These are phyloP conservation scores for Vanderwaltozyma tropicalis DNA, from an alignment of 805 yeast species.

Conservation along the genomic window DNA sequence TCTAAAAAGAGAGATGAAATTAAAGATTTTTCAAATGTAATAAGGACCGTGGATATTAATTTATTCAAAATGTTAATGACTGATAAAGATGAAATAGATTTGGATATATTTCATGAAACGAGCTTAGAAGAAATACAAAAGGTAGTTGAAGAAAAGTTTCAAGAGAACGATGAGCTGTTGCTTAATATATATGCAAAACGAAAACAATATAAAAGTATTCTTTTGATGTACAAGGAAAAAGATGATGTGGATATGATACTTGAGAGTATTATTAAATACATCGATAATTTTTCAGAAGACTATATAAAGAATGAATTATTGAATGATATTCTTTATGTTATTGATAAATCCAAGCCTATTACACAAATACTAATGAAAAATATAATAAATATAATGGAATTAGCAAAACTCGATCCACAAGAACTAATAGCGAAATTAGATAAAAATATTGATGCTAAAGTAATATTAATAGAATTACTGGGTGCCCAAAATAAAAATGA, in stretches of 20 bases:
- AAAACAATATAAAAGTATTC: slow-evolving; percentile 7
- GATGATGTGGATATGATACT: slow-evolving; percentile 4
- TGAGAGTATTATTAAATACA: slow-evolving; percentile 5
- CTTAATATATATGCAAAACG: slow-evolving; percentile 10
- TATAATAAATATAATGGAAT: slow-evolving; percentile 7
- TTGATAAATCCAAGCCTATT: slow-evolving; percentile 3
- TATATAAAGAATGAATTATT: slow-evolving; percentile 6
- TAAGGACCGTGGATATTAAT: slow-evolving; percentile 20
- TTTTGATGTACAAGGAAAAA: slow-evolving; percentile 7
- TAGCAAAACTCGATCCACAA: slow-evolving; percentile 6
- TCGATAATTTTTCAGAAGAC: slow-evolving; percentile 5
- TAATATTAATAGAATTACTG: slow-evolving; percentile 17
- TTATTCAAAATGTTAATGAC: slow-evolving; percentile 7
- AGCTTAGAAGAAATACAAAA: slow-evolving; percentile 12
- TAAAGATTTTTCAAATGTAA: slow-evolving; percentile 11
- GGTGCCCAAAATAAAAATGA: slow-evolving; percentile 15
- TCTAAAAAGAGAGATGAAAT: slow-evolving; percentile 1
- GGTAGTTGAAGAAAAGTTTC: slow-evolving; percentile 3
- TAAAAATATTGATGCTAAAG: slow-evolving; percentile 13
- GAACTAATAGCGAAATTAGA: slow-evolving; percentile 10
- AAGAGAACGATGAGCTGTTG: slow-evolving; percentile 5
- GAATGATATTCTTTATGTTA: slow-evolving; percentile 11
- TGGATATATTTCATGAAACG: slow-evolving; percentile 10
- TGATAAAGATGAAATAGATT: slow-evolving; percentile 4
- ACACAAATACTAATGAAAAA: slow-evolving; percentile 3